Evolutionary conservation across 495 filamentous ascomycete genomes (phyloP).

Genomic region (Diplogelasinospora grovesii): DNA sequence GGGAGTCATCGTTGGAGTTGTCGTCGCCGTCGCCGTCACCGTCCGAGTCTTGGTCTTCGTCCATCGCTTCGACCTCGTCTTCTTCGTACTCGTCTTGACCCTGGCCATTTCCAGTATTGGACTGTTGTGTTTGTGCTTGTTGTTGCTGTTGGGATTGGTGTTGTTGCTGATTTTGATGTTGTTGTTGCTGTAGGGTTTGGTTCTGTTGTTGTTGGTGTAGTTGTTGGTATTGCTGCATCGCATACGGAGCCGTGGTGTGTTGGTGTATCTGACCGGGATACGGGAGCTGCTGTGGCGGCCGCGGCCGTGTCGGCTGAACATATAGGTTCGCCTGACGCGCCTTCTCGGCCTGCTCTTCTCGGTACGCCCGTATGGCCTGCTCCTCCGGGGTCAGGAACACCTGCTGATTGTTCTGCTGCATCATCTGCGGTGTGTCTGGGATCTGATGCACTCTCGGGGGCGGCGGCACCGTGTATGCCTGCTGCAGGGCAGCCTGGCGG

Average conservation of each 20-base stretch:
- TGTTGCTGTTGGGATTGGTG: slow-evolving; percentile 5
- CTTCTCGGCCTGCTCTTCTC: no score
- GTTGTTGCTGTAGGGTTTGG: not conserved
- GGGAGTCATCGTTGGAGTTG: not conserved
- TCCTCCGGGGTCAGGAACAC: no score
- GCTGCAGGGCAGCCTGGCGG: no score
- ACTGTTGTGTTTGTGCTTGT: slow-evolving; percentile 2
- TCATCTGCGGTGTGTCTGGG: no score
- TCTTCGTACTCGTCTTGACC: not conserved
- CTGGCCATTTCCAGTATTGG: not conserved
- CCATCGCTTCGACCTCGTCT: slow-evolving; percentile 7
- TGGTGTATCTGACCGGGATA: slow-evolving; percentile 7
- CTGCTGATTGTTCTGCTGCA: no score
- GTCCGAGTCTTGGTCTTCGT: slow-evolving; percentile 3
- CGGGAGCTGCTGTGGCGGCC: not conserved
- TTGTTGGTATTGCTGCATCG: slow-evolving; percentile 7
- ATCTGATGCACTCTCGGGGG: no score
- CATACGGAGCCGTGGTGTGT: no score
- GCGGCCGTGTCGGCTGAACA: not conserved
- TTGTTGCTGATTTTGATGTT: not conserved
- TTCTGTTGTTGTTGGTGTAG: not conserved
- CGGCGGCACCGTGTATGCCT: no score
- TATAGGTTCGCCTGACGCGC: no score
- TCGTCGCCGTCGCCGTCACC: not conserved
- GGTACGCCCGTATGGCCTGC: no score